Evolutionary conservation across 2,329 filamentous ascomycete genomes (phyloP), one percentile per base, ranked within the genome.

Genomic region (Emmonsiellopsis sp.): DNA sequence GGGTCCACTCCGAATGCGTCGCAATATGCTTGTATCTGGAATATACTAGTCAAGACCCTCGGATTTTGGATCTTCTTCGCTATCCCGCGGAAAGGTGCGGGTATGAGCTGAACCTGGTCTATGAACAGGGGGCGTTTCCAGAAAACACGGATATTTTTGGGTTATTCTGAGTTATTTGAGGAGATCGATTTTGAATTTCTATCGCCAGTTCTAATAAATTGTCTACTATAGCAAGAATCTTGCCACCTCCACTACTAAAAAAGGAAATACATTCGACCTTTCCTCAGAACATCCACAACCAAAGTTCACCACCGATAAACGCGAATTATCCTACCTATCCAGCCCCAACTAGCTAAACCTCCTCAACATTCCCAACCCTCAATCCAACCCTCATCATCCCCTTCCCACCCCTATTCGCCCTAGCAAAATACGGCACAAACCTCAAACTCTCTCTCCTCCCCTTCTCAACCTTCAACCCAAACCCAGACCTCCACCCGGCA

Each of bases 361-460:
- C 21, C 21, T 27, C 21, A 27, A 27, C 21, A 27, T 27, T 27
- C 21, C 21, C 21, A 27, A 27, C 21, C 21, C 21, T 27, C 6
- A 53, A 21, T n/a, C 51, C 51, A 39, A 81, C 77, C 52, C 77
- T 71, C 75, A 79, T 79, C 48, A 78, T 74, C 1, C 79, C 79
- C 44, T 66, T 74, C 0, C 78, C 79, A 2, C 76, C 75, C 36
- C 79, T 65, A 56, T 82, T 82, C 13, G 76, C 77, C 13, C 78
- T 67, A 53, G 79, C 71, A 60, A 77, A 79, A 57, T 81, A 82
- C 17, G 79, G 79, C 44, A 82, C 66, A 62, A 81, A 80, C 1
- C 69, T 62, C 42, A 82, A 27, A 27, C 21, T 27, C 21, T 27
- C 21, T 5, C 21, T 27, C 21, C 21, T 31, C 59, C 34, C 46